Conservation (phyloP, 2,329 filamentous ascomycete genomes). For the Stemphylium lycopersici region DNA sequence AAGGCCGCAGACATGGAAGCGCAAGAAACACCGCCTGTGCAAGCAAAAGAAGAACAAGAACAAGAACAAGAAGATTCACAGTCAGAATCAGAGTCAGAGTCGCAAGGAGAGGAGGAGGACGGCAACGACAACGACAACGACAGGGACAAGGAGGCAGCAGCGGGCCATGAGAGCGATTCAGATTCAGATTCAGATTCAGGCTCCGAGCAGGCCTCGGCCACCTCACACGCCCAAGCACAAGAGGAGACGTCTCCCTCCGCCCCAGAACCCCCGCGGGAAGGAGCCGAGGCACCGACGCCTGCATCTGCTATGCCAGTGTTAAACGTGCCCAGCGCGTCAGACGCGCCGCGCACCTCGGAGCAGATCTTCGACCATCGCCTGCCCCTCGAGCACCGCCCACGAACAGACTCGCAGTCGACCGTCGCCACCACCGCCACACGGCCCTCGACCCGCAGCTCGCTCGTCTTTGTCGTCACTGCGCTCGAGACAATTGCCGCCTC, state of each 20-base stretch:
- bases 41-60: constrained; percentile 1
- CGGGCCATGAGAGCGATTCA: constrained; percentile 12
- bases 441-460: constrained; percentile 80
- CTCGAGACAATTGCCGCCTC: constrained; percentile 90
- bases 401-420: constrained; percentile 68
- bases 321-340: constrained; percentile 30
- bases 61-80: constrained; percentile 14
- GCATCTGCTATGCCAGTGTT: constrained; percentile 33
- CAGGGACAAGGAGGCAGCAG: constrained; percentile 15
- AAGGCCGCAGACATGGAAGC: neutral
- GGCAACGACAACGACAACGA: constrained; percentile 7
- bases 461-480: constrained; percentile 93
- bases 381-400: constrained; percentile 47
- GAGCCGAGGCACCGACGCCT: constrained; percentile 26
- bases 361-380: constrained; percentile 45
- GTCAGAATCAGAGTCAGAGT: neutral
- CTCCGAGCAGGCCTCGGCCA: constrained; percentile 28
- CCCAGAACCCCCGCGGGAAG: constrained; percentile 21
- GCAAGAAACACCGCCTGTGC: neutral
- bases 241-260: constrained; percentile 21
- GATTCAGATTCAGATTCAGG: constrained; percentile 23
- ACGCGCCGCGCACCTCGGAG: constrained; percentile 42
- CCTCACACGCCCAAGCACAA: constrained; percentile 11
- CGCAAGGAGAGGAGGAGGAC: neutral
- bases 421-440: constrained; percentile 56